Percentiles rank a stretch among this genome's conserved stretches.
Conservation (phyloP, 495 filamentous ascomycete species). For the Xylona heveae region DNA sequence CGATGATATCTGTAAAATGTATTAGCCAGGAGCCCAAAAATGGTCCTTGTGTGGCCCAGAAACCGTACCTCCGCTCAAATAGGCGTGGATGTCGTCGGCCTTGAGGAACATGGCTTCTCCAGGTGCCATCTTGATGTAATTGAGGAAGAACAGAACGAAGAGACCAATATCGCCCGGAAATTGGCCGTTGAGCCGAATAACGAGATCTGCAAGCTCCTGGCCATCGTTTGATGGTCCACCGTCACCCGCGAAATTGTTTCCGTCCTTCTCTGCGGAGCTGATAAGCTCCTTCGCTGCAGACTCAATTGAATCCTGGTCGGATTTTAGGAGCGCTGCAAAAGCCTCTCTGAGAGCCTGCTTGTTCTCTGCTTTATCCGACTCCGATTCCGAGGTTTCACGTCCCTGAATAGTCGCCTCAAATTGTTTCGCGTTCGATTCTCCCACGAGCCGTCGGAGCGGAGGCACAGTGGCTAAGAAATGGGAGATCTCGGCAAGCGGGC, state of each 20-base stretch:
- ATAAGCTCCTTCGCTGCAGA: constrained; percentile 44
- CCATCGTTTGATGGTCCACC: constrained; percentile 38
- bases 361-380: constrained; percentile 36
- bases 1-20: constrained; percentile 51
- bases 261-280: constrained; percentile 40
- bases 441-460: constrained; percentile 55
- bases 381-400: constrained; percentile 36
- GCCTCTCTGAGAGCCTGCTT: constrained; percentile 57
- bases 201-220: constrained; percentile 51
- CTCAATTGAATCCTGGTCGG: constrained; percentile 39
- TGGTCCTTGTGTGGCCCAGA: background rate
- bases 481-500: constrained; percentile 63
- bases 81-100: constrained; percentile 93
- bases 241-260: constrained; percentile 36
- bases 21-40: background rate
- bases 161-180: constrained; percentile 60
- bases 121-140: constrained; percentile 57
- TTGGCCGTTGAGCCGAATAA: constrained; percentile 50
- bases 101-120: constrained; percentile 93
- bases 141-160: constrained; percentile 65
- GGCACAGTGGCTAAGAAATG: constrained; percentile 64
- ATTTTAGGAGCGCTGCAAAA: constrained; percentile 66
- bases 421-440: constrained; percentile 38
- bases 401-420: constrained; percentile 49
- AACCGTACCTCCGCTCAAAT: constrained; percentile 46